phyloP scores from a whole-genome alignment of 352 stramenopile species.

The Phytopythium oedochilum region DNA sequence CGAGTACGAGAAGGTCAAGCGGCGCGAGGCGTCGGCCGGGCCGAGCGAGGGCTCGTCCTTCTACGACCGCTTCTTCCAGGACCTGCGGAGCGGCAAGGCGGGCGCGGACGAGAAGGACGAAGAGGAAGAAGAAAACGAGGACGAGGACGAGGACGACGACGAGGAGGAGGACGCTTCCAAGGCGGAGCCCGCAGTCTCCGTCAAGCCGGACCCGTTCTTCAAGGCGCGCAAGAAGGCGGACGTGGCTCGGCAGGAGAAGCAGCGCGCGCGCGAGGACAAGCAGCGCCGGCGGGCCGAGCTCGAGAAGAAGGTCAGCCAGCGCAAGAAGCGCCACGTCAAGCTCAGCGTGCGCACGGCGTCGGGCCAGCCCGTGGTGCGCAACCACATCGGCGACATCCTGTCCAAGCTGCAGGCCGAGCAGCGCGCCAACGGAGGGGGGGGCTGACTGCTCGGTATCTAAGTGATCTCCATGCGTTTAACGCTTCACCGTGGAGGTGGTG shows the following conservation, averaged over 20 bases:
- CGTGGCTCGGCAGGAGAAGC: conserved; percentile 42
- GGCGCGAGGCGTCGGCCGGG: conserved; percentile 25
- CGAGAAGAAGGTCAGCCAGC: conserved; percentile 71
- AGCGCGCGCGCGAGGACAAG: conserved; percentile 35
- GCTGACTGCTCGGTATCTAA: too few species aligned
- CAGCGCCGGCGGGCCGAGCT: conserved; percentile 40
- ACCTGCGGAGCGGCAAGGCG: conserved; percentile 38
- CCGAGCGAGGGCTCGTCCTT: conserved; percentile 42
- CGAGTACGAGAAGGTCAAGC: conserved; percentile 83
- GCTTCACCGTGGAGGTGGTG: too few species aligned
- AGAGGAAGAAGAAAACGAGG: conserved; percentile 9
- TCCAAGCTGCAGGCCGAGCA: conserved; percentile 59
- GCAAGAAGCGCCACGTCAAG: conserved; percentile 88
- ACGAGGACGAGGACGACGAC: conserved; percentile 19
- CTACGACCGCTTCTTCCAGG: conserved; percentile 77
- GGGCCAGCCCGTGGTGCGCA: conserved; percentile 79
- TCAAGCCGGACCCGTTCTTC: conserved; percentile 78
- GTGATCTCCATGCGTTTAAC: too few species aligned
- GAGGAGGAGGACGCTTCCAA: conserved; percentile 1
- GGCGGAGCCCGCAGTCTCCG: conserved; percentile 10
- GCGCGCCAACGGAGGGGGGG: too few species aligned
- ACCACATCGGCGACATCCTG: conserved; percentile 85
- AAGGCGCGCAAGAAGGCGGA: conserved; percentile 80
- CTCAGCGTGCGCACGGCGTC: conserved; percentile 72
- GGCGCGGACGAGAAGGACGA: conserved; percentile 20